Conservation (phyloP, 495 filamentous ascomycete species). For the Lophium mytilinum region DNA sequence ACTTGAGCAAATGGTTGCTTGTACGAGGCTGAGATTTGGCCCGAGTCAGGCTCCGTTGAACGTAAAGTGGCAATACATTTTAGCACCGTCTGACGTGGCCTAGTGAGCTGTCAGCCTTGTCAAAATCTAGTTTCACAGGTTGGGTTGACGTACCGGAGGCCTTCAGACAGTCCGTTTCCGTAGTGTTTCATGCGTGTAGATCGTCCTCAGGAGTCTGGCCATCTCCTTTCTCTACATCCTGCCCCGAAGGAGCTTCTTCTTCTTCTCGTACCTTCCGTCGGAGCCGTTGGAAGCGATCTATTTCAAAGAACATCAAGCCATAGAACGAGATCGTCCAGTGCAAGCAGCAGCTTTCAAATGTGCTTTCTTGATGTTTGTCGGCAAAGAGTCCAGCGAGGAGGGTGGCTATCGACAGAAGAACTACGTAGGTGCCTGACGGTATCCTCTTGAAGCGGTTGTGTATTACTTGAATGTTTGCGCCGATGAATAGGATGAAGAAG, state of each 20-base stretch:
- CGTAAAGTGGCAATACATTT: too few relatives aligned
- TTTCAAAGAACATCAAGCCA: neutral
- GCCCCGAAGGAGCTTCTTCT: neutral
- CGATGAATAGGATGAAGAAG: neutral
- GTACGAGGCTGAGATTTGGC: too few relatives aligned
- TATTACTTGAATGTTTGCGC: neutral
- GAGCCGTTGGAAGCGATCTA: neutral
- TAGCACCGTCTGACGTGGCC: too few relatives aligned
- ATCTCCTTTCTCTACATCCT: neutral
- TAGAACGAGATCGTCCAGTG: neutral
- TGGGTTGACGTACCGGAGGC: too few relatives aligned
- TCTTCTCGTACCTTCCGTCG: neutral
- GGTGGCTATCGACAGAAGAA: neutral
- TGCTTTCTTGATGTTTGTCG: neutral
- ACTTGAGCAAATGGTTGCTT: too few relatives aligned
- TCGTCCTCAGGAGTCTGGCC: neutral
- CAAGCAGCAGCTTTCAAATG: neutral
- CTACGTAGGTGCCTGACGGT: neutral
- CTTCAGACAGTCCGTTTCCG: neutral
- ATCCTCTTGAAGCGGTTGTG: neutral
- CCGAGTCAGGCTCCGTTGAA: too few relatives aligned
- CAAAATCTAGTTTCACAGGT: too few relatives aligned
- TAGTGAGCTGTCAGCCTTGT: too few relatives aligned
- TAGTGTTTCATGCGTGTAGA: neutral
- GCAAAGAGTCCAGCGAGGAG: neutral